These are phyloP conservation scores for Penicillium psychrofluorescens DNA, from an alignment of 495 filamentous ascomycete species.

Conservation along the genomic window DNA sequence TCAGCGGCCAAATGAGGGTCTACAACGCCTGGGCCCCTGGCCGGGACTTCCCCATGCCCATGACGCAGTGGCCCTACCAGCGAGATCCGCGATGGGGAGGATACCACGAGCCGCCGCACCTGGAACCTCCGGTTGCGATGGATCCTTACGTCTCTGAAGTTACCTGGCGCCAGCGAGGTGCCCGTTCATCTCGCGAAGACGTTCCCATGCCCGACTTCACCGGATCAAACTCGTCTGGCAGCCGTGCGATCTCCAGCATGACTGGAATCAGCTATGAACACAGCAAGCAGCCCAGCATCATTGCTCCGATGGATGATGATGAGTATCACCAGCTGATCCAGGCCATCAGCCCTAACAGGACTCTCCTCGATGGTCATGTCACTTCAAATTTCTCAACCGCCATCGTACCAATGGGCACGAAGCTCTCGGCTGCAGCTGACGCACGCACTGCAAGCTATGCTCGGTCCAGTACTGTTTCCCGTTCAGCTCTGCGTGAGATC, in stretches of 20 bases:
- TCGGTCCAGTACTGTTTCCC: conserved; percentile 10
- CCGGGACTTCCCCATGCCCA: conserved; percentile 15
- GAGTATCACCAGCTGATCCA: conserved; percentile 35
- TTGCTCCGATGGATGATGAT: conserved; percentile 24
- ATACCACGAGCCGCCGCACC: conserved; percentile 14
- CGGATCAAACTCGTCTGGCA: conserved; percentile 29
- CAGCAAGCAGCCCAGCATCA: conserved; percentile 37
- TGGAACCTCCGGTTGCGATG: conserved; percentile 17
- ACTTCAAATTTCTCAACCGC: conserved; percentile 36
- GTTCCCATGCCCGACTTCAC: conserved; percentile 48
- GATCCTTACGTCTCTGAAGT: conserved; percentile 25
- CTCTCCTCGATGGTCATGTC: conserved; percentile 22
- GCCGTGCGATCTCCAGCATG: conserved; percentile 36
- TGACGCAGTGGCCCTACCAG: conserved; percentile 5
- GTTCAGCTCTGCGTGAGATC: conserved; percentile 14
- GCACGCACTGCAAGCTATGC: conserved; percentile 25
- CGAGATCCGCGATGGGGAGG: conserved; percentile 6
- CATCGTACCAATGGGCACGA: conserved; percentile 13
- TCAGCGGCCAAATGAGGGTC: conserved; percentile 1
- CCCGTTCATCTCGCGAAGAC: conserved; percentile 39
- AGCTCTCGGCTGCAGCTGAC: conserved; percentile 26
- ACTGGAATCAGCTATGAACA: conserved; percentile 38
- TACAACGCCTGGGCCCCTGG: conserved; percentile 20
- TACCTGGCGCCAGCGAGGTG: conserved; percentile 26
- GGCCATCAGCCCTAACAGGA: conserved; percentile 35